A percentile compares a stretch with the other conserved stretches of the same genome.
Evolutionary conservation across 441 rosid genomes (phyloP).

Genomic region (Syzygium malaccense): DNA sequence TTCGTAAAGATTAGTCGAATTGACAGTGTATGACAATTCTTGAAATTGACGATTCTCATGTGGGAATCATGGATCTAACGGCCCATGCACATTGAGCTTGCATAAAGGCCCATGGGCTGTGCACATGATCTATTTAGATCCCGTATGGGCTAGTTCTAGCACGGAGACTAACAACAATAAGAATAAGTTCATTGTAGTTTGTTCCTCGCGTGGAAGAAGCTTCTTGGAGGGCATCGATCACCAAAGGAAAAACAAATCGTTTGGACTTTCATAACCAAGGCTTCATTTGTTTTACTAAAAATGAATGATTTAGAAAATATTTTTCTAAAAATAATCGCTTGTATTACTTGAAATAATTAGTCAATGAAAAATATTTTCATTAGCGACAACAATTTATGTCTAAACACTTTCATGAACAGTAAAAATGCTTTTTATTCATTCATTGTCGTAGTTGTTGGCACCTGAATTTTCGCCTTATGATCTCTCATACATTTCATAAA

Average conservation of each 20-base stretch:
- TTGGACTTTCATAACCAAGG: background rate
- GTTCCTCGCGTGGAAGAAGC: background rate
- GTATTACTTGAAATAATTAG: background rate
- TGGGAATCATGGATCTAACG: background rate
- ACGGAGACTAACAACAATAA: background rate
- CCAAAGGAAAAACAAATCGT: background rate
- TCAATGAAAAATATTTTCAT: background rate
- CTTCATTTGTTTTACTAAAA: background rate
- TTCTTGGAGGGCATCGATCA: background rate
- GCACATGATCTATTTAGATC: background rate
- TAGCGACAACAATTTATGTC: background rate
- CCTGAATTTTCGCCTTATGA: background rate
- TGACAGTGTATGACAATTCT: fast-evolving
- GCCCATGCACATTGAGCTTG: background rate
- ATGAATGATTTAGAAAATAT: background rate
- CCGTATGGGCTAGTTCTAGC: background rate
- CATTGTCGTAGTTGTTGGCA: background rate
- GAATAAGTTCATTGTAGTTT: background rate
- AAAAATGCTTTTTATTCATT: background rate
- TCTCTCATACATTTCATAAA: background rate
- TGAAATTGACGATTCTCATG: background rate
- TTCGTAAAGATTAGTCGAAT: background rate
- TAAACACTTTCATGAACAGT: fast-evolving
- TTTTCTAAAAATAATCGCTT: fast-evolving
- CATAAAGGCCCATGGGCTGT: background rate